Percentiles rank a stretch among this genome's conserved stretches.
Conservation (phyloP, 2,329 filamentous ascomycete genomes). For the Diaporthe aspalathi region DNA sequence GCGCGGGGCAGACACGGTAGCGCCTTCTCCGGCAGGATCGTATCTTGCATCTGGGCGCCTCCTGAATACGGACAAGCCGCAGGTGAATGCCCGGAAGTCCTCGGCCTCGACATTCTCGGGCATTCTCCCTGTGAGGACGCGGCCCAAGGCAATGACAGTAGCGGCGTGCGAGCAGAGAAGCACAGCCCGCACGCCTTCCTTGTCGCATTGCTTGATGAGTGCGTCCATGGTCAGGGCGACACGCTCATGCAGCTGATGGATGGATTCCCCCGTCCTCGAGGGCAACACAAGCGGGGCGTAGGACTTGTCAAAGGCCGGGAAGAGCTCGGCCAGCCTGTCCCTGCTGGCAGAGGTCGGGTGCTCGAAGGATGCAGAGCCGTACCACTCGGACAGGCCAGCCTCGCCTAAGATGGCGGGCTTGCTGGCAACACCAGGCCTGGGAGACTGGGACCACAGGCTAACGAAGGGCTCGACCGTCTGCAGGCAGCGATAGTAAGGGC, state of each 20-base stretch:
- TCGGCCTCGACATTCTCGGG: slow-evolving; percentile 77
- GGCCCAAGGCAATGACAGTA: slow-evolving; percentile 85
- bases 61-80: slow-evolving; percentile 77
- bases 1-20: not conserved
- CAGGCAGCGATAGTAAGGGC: slow-evolving; percentile 87
- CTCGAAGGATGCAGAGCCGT: slow-evolving; percentile 84
- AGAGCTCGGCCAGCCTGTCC: slow-evolving; percentile 71
- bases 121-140: slow-evolving; percentile 82
- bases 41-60: slow-evolving; percentile 39
- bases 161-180: slow-evolving; percentile 92
- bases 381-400: slow-evolving; percentile 83
- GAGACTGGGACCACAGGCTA: slow-evolving; percentile 49
- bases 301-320: slow-evolving; percentile 69
- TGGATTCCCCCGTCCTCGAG: slow-evolving; percentile 80
- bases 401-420: slow-evolving; percentile 61
- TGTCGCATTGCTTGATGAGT: slow-evolving; percentile 79
- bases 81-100: slow-evolving; percentile 89
- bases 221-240: slow-evolving; percentile 75
- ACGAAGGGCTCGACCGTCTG: slow-evolving; percentile 83
- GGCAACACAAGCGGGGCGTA: slow-evolving; percentile 76
- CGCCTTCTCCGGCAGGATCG: not conserved
- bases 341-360: slow-evolving; percentile 82
- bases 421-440: slow-evolving; percentile 42
- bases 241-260: slow-evolving; percentile 83
- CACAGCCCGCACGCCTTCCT: slow-evolving; percentile 75